Evolutionary conservation across 1,139 yeast genomes (phyloP).

Genomic region (Saccharomyces hybrid): DNA sequence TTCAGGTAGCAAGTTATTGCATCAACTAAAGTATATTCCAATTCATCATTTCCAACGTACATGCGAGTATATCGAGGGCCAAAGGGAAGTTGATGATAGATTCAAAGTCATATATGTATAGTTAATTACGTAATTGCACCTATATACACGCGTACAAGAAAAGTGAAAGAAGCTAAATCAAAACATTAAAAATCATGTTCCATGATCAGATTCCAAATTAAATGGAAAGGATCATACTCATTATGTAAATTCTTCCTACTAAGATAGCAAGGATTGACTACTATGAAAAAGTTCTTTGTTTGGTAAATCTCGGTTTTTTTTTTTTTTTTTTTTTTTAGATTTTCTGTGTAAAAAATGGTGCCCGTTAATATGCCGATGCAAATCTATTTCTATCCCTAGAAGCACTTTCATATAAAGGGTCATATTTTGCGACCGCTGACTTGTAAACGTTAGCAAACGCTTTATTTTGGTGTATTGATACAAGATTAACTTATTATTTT

Average conservation of each 20-base stretch:
- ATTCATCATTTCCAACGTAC: constrained; percentile 48
- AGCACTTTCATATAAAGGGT: neutral
- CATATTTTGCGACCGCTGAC: neutral
- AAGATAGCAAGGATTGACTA: neutral
- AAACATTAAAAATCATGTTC: neutral
- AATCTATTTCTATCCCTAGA: neutral
- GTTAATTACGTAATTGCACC: constrained; percentile 2
- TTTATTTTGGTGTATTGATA: neutral
- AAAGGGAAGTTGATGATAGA: constrained; percentile 56
- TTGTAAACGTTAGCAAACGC: neutral
- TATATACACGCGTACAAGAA: neutral
- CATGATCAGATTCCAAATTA: neutral
- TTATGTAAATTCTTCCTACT: neutral
- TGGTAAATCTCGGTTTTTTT: neutral
- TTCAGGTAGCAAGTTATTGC: neutral
- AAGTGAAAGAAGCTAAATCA: neutral
- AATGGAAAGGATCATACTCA: neutral
- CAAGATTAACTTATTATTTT: neutral
- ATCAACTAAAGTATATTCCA: constrained; percentile 9
- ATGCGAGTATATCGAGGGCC: constrained; percentile 55
- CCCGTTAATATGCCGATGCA: neutral
- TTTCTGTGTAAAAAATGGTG: neutral
- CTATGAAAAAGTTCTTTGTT: neutral
- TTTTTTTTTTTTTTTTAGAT: neutral
- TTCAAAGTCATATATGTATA: constrained; percentile 42